phyloP scores from a whole-genome alignment of 2,329 filamentous ascomycete genomes.

The Cladosporium cucumerinum region DNA sequence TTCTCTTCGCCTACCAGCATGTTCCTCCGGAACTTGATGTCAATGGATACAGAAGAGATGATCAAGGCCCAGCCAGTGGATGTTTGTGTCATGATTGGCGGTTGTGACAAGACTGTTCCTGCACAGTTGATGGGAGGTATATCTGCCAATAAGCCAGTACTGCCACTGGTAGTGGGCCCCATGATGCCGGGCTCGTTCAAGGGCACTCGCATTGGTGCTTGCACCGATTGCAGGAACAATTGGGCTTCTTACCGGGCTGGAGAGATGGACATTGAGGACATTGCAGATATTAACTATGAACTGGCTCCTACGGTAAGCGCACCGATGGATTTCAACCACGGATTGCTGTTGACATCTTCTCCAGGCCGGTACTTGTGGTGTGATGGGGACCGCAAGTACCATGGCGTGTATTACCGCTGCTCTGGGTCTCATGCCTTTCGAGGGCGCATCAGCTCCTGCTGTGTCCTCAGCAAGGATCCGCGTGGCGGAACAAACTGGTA shows the following conservation, averaged over 20 bases:
- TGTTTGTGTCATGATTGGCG: slow-evolving; percentile 61
- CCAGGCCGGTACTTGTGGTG: slow-evolving; percentile 51
- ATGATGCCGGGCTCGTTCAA: slow-evolving; percentile 71
- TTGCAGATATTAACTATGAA: slow-evolving; percentile 67
- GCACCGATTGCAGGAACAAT: slow-evolving; percentile 70
- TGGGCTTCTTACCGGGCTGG: slow-evolving; percentile 68
- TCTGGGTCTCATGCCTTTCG: slow-evolving; percentile 52
- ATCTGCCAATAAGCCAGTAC: slow-evolving; percentile 67
- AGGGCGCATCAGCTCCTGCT: slow-evolving; percentile 52
- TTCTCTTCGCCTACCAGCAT: slow-evolving; percentile 71
- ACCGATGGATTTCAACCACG: no score
- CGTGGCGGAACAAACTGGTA: slow-evolving; percentile 54
- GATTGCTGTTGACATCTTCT: background rate
- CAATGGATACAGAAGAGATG: slow-evolving; percentile 79
- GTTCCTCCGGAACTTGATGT: slow-evolving; percentile 72
- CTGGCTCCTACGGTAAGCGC: slow-evolving; percentile 62
- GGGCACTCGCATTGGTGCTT: slow-evolving; percentile 65
- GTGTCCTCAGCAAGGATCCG: slow-evolving; percentile 51
- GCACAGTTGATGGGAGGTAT: slow-evolving; percentile 74
- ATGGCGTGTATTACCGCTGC: slow-evolving; percentile 55
- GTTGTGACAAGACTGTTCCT: slow-evolving; percentile 72
- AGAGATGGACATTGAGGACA: slow-evolving; percentile 67
- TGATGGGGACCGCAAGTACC: slow-evolving; percentile 57
- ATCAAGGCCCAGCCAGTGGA: slow-evolving; percentile 68
- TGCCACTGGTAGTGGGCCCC: slow-evolving; percentile 67